These are phyloP conservation scores for Ambrosia artemisiifolia DNA, from an alignment of 129 eudicot genomes.

Conservation along the genomic window DNA sequence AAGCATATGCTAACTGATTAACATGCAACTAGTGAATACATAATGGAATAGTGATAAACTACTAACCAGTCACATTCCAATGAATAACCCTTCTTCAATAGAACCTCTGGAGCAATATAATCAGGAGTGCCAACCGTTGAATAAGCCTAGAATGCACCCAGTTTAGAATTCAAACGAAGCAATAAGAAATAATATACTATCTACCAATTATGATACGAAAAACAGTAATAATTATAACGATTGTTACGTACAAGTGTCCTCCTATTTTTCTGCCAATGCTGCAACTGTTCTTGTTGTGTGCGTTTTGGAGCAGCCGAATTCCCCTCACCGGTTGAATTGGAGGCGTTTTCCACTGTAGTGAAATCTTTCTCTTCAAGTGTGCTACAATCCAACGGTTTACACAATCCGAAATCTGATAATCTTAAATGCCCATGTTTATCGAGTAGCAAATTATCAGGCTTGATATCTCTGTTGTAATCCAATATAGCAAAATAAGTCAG, in stretches of 20 bases:
- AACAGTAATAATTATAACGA: not conserved
- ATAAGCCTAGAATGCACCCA: constrained; percentile 60
- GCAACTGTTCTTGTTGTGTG: constrained; percentile 85
- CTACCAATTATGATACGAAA: constrained; percentile 3
- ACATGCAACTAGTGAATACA: not conserved
- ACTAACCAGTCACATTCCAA: constrained; percentile 94
- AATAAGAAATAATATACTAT: not conserved
- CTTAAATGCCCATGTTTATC: constrained; percentile 86
- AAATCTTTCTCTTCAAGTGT: constrained; percentile 74
- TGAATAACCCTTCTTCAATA: constrained; percentile 82
- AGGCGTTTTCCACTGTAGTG: constrained; percentile 37
- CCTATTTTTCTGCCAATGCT: constrained; percentile 95
- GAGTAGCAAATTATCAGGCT: constrained; percentile 90
- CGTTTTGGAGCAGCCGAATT: constrained; percentile 61
- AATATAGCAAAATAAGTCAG: constrained; percentile 11
- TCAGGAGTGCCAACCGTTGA: constrained; percentile 97
- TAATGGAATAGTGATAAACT: not conserved
- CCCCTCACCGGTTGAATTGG: constrained; percentile 41
- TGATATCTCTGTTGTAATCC: constrained; percentile 71
- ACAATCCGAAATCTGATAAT: constrained; percentile 82
- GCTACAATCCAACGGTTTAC: constrained; percentile 90
- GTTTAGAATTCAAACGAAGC: constrained; percentile 8
- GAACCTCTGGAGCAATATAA: constrained; percentile 94
- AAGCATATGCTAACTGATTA: not conserved
- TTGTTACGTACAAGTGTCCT: constrained; percentile 70